These are phyloP conservation scores for Pythium sp. DNA, from an alignment of 352 stramenopile genomes.

Conservation along the genomic window DNA sequence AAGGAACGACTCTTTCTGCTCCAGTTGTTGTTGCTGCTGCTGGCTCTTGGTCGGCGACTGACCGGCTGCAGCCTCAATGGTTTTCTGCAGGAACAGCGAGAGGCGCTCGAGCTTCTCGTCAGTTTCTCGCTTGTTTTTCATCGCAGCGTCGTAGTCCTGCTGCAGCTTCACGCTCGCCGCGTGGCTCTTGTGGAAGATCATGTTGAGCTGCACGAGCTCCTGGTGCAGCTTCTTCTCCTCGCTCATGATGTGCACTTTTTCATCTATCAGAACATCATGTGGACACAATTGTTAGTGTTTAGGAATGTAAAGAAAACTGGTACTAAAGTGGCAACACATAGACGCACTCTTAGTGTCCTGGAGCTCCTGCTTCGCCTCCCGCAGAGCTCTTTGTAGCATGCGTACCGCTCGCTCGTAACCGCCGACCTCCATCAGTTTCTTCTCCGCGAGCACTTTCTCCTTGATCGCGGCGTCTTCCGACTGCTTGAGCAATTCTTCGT, in stretches of 20 bases:
- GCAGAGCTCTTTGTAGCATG: constrained; percentile 46
- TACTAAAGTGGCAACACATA: background rate
- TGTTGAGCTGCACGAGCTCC: constrained; percentile 40
- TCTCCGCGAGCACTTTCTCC: constrained; percentile 54
- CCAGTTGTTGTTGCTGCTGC: background rate
- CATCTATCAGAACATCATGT: constrained; percentile 25
- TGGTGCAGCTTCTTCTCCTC: constrained; percentile 58
- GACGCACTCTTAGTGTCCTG: constrained; percentile 45
- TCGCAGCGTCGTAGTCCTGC: constrained; percentile 41
- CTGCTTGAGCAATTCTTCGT: constrained; percentile 47
- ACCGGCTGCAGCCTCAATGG: constrained; percentile 17
- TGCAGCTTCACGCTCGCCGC: constrained; percentile 42
- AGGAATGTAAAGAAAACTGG: too few species aligned
- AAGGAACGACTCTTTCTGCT: constrained; percentile 8
- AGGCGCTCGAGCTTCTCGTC: constrained; percentile 56
- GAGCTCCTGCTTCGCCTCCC: constrained; percentile 50
- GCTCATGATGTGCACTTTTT: constrained; percentile 40
- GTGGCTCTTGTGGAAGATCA: constrained; percentile 32
- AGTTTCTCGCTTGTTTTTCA: constrained; percentile 47
- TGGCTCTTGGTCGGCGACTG: constrained; percentile 4
- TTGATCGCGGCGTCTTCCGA: constrained; percentile 48
- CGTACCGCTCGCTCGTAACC: constrained; percentile 59
- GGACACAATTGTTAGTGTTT: too few species aligned
- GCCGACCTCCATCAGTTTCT: constrained; percentile 60
- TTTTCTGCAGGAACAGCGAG: constrained; percentile 49